A percentile compares a stretch with the other conserved stretches of the same genome.
These are phyloP conservation scores for Sugiyamaella marilandica DNA, from an alignment of 805 yeast species.

Conservation along the genomic window DNA sequence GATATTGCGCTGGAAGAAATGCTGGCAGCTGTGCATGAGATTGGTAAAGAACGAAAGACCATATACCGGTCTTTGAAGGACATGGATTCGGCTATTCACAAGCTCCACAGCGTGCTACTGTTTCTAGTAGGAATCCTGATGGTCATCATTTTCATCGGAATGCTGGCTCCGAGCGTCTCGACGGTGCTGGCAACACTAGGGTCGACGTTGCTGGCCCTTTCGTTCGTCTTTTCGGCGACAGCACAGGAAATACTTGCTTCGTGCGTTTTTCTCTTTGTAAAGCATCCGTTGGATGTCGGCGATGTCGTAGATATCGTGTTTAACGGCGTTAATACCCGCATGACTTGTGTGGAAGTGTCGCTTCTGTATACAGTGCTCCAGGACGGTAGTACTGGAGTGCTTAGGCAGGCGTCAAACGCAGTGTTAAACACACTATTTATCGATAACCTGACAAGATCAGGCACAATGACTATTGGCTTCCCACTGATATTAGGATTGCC, in stretches of 20 bases:
- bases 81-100: constrained; percentile 37
- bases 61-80: constrained; percentile 36
- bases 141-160: constrained; percentile 37
- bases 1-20: constrained; percentile 36
- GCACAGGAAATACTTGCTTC: constrained; percentile 37
- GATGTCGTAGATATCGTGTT: constrained; percentile 33
- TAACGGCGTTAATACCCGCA: constrained; percentile 23
- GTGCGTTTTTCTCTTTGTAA: constrained; percentile 37
- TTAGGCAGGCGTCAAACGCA: constrained; percentile 36
- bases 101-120: constrained; percentile 35
- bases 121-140: constrained; percentile 31
- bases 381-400: constrained; percentile 25
- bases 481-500: constrained; percentile 33
- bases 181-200: constrained; percentile 40
- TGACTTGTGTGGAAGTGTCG: constrained; percentile 32
- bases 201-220: constrained; percentile 35
- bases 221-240: constrained; percentile 36
- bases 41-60: constrained; percentile 33
- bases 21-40: constrained; percentile 29
- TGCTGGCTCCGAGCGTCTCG: constrained; percentile 38
- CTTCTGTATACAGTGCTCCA: constrained; percentile 35
- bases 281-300: constrained; percentile 41
- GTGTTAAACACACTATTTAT: constrained; percentile 35
- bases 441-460: constrained; percentile 36
- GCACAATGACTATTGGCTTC: constrained; percentile 25